These are phyloP conservation scores for Pugionium dolabratum DNA, from an alignment of 345 rosid genomes.

Conservation along the genomic window DNA sequence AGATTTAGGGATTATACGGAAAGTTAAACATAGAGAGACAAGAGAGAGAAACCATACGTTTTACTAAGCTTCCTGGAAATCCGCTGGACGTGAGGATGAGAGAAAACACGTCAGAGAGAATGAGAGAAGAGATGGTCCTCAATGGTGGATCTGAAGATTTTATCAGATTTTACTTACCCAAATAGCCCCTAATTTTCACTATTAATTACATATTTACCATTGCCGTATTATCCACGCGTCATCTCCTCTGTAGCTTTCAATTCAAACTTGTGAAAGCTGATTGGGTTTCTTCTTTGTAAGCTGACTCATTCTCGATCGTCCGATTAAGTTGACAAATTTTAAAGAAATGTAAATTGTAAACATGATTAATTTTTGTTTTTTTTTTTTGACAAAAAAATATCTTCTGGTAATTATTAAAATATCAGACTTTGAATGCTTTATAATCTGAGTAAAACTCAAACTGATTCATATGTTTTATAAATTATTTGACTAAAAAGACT, in stretches of 20 bases:
- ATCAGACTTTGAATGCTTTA: too few relatives aligned
- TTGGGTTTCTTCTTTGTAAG: not conserved
- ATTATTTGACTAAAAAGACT: too few relatives aligned
- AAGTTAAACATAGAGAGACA: not conserved
- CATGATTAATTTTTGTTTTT: too few relatives aligned
- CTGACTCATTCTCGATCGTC: slow-evolving; percentile 32
- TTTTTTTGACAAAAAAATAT: too few relatives aligned
- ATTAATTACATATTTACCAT: slow-evolving; percentile 29
- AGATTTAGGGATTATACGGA: slow-evolving; percentile 27
- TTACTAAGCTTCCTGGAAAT: slow-evolving; percentile 25
- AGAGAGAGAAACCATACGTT: slow-evolving; percentile 21
- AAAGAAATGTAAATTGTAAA: too few relatives aligned
- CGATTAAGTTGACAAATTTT: slow-evolving; percentile 23
- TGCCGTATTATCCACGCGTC: slow-evolving; percentile 32
- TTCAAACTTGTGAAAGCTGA: not conserved
- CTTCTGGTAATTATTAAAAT: too few relatives aligned
- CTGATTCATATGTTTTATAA: too few relatives aligned
- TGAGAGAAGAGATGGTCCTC: slow-evolving; percentile 28
- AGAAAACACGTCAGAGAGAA: slow-evolving; percentile 38
- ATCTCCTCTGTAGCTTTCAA: slow-evolving; percentile 26
- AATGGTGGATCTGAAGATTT: slow-evolving; percentile 36
- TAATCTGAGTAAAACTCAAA: too few relatives aligned
- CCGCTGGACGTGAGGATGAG: slow-evolving; percentile 37
- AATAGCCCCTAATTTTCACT: not conserved
- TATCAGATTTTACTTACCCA: slow-evolving; percentile 25